Evolutionary conservation across 768 basidiomycete species (phyloP), one percentile per base, ranked within the genome.

Genomic region (Lepiota subincarnata): DNA sequence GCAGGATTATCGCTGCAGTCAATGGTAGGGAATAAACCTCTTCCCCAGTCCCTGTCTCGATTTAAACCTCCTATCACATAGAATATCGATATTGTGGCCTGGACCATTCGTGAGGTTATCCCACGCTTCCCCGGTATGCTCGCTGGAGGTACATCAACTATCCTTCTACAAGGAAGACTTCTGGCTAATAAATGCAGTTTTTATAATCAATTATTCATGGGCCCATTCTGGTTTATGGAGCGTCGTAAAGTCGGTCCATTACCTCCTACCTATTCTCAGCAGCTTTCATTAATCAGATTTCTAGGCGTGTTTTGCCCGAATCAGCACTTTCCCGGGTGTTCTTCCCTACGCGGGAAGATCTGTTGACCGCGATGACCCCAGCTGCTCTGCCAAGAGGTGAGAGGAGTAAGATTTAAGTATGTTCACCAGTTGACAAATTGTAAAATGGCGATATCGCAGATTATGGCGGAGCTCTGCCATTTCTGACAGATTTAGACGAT

Each of bases 81-180:
- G 83, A 79, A 77, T 60, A 61, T 83, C 36, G 83, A 88, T 57
- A 66, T 87, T 6, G 71, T 86, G 40, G 72, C 77, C 16, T 90
- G 84, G 84, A 76, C 78, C 43, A 62, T 84, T 54, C 78, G 78
- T 55, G 86, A 90, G 59, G 73, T 86, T 26, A 73, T 84, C 39
- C 86, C 87, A 35, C 77, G 79, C 48, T 89, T 82, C 70, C 86
- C 89, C 48, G 88, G 87, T 50, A 80, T 90, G 81, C 69, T 90
- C 26, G 86, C 81, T 34, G 86, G 84, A 65, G 84, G 87, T 84
- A 64, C 59, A 71, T 61, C 48, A 43, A 35, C 12, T 37, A 31
- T 31, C 8, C 40, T 48, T 54, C 47, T 41, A 18, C 28, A 20
- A 22, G 38, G 24, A 31, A 39, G 43, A 16, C 26, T 13, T 35